Base-by-base conservation (phyloP, 306 rosid species). In the Prunus mume region DNA sequence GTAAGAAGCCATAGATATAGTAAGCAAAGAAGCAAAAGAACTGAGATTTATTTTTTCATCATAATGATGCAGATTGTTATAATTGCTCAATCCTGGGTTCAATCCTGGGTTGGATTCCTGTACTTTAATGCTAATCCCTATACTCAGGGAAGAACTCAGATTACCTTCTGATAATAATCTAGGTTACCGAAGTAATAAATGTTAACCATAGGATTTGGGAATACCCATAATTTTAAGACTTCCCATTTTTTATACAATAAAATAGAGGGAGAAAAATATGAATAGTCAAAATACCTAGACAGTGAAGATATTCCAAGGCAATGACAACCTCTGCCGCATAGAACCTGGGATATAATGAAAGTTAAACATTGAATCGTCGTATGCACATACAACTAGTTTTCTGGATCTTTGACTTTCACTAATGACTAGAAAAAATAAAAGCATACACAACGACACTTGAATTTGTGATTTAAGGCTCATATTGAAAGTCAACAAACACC, bases 251-350 rank as follows among this genome's bases (percentile, higher is more conserved):
- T 11, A 62, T 72, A 49, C 38, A 79, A 56, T 25, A 14, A 14
- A 25, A 78, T 71, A 72, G 54, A 52, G 56, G 27, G 24, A 62
- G 69, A 17, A 56, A 57, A 72, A 84, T 34, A 64, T 27, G 67
- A 41, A 52, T 18, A 5, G 71, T 18, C n/a, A 32, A 51, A 65
- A 7, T 92, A 94, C 98, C 98, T 88, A 95, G 82, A 89, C 96
- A 95, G 80, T 95, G 98, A 74, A 95, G 97, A 75, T 95, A 95
- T 81, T 95, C 97, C 88, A 95, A 90, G 77, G 89, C 92, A 80
- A 90, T 87, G 76, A 95, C 87, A 57, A 95, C 96, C 86, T 95
- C 97, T 69, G 97, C 98, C 6, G 88, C 92, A 90, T 88, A 95
- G 86, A 95, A 92, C 85, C 98, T 95, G 94, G 58, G 46, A 82